phyloP scores from a whole-genome alignment of 2,329 filamentous ascomycete species.

The Alternaria angustiovoidea region DNA sequence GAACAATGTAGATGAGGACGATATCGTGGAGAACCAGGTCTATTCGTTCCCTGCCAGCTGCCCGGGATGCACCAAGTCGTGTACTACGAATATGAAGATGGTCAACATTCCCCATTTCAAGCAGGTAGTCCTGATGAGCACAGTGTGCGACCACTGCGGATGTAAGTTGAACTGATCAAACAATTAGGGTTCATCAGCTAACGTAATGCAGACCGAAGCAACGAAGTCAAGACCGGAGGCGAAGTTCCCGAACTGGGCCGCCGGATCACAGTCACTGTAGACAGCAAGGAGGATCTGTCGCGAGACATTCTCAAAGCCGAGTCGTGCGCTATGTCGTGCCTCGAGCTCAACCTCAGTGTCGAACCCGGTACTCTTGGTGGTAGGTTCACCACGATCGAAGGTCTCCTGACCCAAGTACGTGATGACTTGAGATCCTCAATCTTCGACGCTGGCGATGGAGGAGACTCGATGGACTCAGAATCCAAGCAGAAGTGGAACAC shows the following conservation, averaged over 20 bases:
- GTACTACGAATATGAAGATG: slow-evolving; percentile 97
- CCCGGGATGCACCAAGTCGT: slow-evolving; percentile 86
- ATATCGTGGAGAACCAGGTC: slow-evolving; percentile 92
- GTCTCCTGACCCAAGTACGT: slow-evolving; percentile 88
- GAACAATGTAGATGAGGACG: slow-evolving; percentile 62
- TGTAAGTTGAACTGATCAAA: slow-evolving; percentile 53
- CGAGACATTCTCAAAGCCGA: slow-evolving; percentile 97
- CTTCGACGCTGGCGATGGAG: slow-evolving; percentile 78
- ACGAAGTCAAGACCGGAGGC: slow-evolving; percentile 97
- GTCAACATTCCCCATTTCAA: slow-evolving; percentile 98
- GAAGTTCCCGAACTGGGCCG: slow-evolving; percentile 87
- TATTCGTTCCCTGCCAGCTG: slow-evolving; percentile 93
- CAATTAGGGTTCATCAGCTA: slow-evolving; percentile 7
- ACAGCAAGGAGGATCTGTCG: slow-evolving; percentile 75
- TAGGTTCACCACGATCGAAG: slow-evolving; percentile 96
- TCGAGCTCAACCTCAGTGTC: slow-evolving; percentile 85
- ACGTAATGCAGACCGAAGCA: slow-evolving; percentile 71
- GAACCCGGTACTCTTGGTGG: slow-evolving; percentile 95
- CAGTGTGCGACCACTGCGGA: slow-evolving; percentile 88
- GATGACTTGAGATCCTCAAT: slow-evolving; percentile 89
- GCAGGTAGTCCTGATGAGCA: slow-evolving; percentile 95
- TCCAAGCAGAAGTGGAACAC: slow-evolving; percentile 77
- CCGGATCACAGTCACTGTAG: slow-evolving; percentile 79
- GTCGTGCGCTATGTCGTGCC: slow-evolving; percentile 84
- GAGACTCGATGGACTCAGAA: slow-evolving; percentile 75